Evolutionary conservation across 495 filamentous ascomycete species (phyloP), one percentile per base, ranked within the genome.

Genomic region (Penicillium bialowiezense): DNA sequence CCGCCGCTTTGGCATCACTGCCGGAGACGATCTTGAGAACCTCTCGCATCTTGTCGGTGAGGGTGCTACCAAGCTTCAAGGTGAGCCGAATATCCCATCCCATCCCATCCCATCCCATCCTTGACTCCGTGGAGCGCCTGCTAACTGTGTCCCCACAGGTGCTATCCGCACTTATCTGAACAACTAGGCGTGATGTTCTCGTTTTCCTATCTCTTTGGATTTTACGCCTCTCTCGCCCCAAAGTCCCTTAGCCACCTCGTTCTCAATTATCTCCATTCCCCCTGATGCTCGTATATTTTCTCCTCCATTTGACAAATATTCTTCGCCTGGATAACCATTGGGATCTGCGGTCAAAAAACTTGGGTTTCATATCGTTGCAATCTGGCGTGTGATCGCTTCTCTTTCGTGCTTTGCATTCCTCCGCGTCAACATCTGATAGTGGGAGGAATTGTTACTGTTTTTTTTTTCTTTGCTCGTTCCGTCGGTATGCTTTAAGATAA

Each of bases 1-100:
- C 17, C 80, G 95, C 41, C 88, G 87, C 56, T 97, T 97, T 60
- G 93, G 93, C 3, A 86, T 96, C 52, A 97, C 92, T 2, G 91
- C 92, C 29, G 90, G 88, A 34, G 93, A 97, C 63, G 93, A 98
- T 67, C 64, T 98, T 31, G 95, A 97, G 66, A 95, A 95, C 63
- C 64, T 97, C 52, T 85, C 85, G 3, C 78, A 83, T 52, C 75
- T 88, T 40, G 64, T 96, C 10, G 93, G 93, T 4, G 90, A 96
- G 59, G 93, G 89, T 17, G 91, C 90, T 14, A 78, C 74, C 31
- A 84, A 82, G 67, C 69, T 97, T 62, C 90, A 96, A 75, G 90
- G 90, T 71, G 19, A 49, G 73, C 28, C 20, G 3, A 21, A 36
- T 34, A n/a, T 9, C 14, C n/a, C n/a, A n/a, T n/a, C n/a, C n/a